These are phyloP conservation scores for Neofusicoccum sp. DNA, from an alignment of 2,329 filamentous ascomycete genomes.

Conservation along the genomic window DNA sequence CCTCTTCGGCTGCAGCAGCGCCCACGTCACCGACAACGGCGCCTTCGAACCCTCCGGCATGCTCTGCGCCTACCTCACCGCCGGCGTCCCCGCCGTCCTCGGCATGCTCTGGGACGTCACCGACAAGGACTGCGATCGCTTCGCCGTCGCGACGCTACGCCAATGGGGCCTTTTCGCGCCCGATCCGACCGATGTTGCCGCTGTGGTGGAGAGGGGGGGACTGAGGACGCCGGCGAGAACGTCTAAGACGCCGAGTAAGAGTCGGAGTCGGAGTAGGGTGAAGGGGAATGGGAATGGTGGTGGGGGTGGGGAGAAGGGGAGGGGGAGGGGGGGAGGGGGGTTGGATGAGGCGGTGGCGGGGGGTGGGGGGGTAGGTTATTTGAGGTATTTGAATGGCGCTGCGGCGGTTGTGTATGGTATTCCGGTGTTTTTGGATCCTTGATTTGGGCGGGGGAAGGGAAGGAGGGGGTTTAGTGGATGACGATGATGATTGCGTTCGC, in stretches of 20 bases:
- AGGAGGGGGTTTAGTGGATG: no score
- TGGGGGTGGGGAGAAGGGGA: constrained; percentile 23
- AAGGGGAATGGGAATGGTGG: constrained; percentile 27
- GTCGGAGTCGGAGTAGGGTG: constrained; percentile 26
- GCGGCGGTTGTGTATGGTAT: constrained; percentile 94
- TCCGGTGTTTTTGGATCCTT: constrained; percentile 72
- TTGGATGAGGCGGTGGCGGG: constrained; percentile 80
- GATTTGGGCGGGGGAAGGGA: neutral
- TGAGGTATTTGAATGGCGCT: constrained; percentile 90
- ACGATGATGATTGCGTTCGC: no score
- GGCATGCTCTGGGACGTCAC: constrained; percentile 98
- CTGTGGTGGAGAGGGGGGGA: constrained; percentile 28
- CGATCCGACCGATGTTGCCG: constrained; percentile 30
- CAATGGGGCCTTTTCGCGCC: constrained; percentile 76
- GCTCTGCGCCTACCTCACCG: constrained; percentile 88
- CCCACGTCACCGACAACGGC: constrained; percentile 75
- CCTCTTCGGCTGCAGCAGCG: constrained; percentile 93
- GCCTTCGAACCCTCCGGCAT: constrained; percentile 91
- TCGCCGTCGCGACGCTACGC: constrained; percentile 77
- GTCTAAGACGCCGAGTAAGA: constrained; percentile 26
- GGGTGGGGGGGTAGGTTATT: constrained; percentile 76
- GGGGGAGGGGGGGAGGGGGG: constrained; percentile 34
- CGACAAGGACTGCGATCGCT: constrained; percentile 94
- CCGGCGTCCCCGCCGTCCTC: constrained; percentile 76
- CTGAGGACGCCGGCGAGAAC: constrained; percentile 32